Percentiles rank a stretch among this genome's conserved stretches.
Conservation (phyloP, 352 stramenopile species). For the Plasmopara muralis region DNA sequence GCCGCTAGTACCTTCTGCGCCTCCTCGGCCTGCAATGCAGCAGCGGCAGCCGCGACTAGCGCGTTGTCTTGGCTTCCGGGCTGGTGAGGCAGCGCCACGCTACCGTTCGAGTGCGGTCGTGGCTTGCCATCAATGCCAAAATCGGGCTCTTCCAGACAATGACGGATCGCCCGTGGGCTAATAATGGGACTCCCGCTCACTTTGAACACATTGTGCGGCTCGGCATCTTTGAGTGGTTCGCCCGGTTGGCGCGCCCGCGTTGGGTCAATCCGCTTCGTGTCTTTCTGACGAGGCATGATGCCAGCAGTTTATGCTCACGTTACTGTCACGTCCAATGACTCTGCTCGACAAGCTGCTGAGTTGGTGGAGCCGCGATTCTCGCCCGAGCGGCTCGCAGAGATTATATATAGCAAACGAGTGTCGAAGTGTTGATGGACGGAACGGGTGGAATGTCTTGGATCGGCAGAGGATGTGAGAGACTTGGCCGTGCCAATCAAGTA, state of each 20-base stretch:
- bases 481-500: slow-evolving; percentile 12
- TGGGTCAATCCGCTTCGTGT: slow-evolving; percentile 46
- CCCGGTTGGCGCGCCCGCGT: slow-evolving; percentile 21
- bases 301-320: no score
- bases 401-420: neutral
- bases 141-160: slow-evolving; percentile 51
- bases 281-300: slow-evolving; percentile 47
- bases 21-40: slow-evolving; percentile 32
- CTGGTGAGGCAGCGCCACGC: slow-evolving; percentile 15
- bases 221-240: slow-evolving; percentile 18
- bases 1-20: slow-evolving; percentile 30
- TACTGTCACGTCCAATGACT: slow-evolving; percentile 6
- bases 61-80: slow-evolving; percentile 18
- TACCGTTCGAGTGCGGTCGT: slow-evolving; percentile 22
- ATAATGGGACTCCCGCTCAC: slow-evolving; percentile 55
- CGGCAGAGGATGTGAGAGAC: slow-evolving; percentile 20
- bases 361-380: slow-evolving; percentile 1
- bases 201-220: slow-evolving; percentile 49
- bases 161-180: slow-evolving; percentile 60
- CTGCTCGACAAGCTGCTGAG: slow-evolving; percentile 11
- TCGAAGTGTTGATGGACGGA: slow-evolving; percentile 11
- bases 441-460: slow-evolving; percentile 6
- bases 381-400: neutral
- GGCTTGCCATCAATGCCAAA: slow-evolving; percentile 41
- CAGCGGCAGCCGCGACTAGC: slow-evolving; percentile 17